phyloP scores from a whole-genome alignment of 2,329 filamentous ascomycete species.

The Sporothrix euskadiensis region DNA sequence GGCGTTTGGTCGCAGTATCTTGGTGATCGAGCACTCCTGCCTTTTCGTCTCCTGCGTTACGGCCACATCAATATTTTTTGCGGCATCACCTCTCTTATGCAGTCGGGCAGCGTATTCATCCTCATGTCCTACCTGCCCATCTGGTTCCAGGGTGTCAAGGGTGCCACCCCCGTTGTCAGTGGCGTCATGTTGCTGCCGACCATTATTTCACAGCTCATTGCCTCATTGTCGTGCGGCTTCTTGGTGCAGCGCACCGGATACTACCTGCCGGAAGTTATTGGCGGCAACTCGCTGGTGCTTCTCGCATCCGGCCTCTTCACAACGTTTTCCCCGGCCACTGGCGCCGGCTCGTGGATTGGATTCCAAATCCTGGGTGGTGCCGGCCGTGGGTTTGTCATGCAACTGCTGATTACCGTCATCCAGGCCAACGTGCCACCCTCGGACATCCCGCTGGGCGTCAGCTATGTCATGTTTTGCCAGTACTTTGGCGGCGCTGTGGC shows the following conservation, averaged over 20 bases:
- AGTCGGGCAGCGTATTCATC: constrained; percentile 37
- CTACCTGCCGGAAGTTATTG: constrained; percentile 47
- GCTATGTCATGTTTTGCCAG: constrained; percentile 62
- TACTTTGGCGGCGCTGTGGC: constrained; percentile 65
- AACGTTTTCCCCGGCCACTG: constrained; percentile 51
- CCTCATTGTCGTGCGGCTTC: constrained; percentile 23
- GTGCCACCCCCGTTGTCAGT: constrained; percentile 35
- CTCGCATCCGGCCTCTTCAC: constrained; percentile 58
- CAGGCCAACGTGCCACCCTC: constrained; percentile 53
- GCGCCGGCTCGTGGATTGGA: constrained; percentile 55
- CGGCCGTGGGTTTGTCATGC: constrained; percentile 29
- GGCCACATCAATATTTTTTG: constrained; percentile 40
- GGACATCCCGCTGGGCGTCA: constrained; percentile 53
- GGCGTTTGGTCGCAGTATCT: constrained; percentile 45
- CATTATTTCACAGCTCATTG: constrained; percentile 27
- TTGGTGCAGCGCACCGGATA: constrained; percentile 42
- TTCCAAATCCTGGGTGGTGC: constrained; percentile 55
- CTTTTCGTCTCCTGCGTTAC: constrained; percentile 38
- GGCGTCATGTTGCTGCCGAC: constrained; percentile 32
- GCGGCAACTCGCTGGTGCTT: constrained; percentile 43
- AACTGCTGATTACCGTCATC: constrained; percentile 47
- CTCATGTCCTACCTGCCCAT: constrained; percentile 40
- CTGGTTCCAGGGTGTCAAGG: constrained; percentile 41
- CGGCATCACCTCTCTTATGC: constrained; percentile 24
- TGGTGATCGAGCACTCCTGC: constrained; percentile 36